Conservation (phyloP, 1,139 yeast species). For the Meyerozyma smithsonii region DNA sequence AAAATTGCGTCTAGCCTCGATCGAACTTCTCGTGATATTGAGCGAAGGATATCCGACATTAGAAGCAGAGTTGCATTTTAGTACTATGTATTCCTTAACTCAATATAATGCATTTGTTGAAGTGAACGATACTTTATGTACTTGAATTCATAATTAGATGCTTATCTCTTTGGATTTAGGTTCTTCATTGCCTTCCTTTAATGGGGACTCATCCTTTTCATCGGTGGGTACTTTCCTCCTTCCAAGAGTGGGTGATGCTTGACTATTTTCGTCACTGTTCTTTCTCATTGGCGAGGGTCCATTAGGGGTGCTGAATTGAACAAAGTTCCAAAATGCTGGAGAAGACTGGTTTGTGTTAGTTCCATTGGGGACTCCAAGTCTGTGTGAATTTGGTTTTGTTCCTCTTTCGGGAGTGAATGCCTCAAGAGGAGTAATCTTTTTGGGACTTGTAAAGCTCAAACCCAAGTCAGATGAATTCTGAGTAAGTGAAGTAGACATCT, state of each 20-base stretch:
- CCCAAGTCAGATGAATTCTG: constrained; percentile 28
- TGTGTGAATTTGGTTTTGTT: constrained; percentile 27
- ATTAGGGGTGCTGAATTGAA: constrained; percentile 69
- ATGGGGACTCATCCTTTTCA: constrained; percentile 4
- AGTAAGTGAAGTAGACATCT: constrained; percentile 17
- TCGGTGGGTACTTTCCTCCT: constrained; percentile 21
- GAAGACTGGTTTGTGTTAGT: constrained; percentile 45
- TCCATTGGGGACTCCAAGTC: constrained; percentile 18
- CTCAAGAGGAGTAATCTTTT: constrained; percentile 61
- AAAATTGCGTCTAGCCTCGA: constrained; percentile 51
- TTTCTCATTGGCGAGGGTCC: constrained; percentile 44
- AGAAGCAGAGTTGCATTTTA: constrained; percentile 45
- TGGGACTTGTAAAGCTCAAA: constrained; percentile 45
- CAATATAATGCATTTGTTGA: constrained; percentile 2
- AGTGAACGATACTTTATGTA: neutral
- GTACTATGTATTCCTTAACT: constrained; percentile 1
- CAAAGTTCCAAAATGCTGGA: constrained; percentile 77
- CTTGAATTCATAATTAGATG: neutral
- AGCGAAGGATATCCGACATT: constrained; percentile 54
- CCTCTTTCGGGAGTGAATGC: constrained; percentile 85
- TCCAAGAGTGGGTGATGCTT: constrained; percentile 35
- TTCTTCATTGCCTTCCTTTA: constrained; percentile 1
- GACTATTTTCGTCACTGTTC: constrained; percentile 33
- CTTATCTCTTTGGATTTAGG: constrained; percentile 1
- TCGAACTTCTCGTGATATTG: constrained; percentile 55